Percentiles rank a stretch among this genome's conserved stretches.
These are phyloP conservation scores for Pleurotus pulmonarius DNA, from an alignment of 768 basidiomycete genomes.

Conservation along the genomic window DNA sequence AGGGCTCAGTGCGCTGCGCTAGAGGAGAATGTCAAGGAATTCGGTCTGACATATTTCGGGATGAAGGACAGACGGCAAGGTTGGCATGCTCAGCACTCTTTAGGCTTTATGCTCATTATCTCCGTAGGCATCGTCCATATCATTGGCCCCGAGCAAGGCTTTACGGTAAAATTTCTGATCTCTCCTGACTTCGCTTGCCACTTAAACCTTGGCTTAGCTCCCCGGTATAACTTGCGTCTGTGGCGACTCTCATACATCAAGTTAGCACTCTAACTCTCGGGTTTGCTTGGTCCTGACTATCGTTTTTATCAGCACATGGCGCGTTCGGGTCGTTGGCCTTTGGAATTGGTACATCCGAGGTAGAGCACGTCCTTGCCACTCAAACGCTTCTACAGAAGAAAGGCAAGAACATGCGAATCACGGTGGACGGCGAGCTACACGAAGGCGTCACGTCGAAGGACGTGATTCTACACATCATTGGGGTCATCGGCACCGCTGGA, in stretches of 20 bases:
- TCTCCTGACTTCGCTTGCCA: background rate
- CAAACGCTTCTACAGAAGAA: constrained; percentile 87
- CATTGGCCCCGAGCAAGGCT: constrained; percentile 93
- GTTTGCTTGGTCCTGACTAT: background rate
- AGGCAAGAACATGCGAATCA: constrained; percentile 90
- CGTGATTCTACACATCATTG: constrained; percentile 88
- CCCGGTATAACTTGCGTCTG: constrained; percentile 84
- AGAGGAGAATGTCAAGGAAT: constrained; percentile 88
- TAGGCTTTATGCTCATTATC: constrained; percentile 5
- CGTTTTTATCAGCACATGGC: constrained; percentile 63
- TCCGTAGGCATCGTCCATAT: constrained; percentile 75
- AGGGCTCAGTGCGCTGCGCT: constrained; percentile 79
- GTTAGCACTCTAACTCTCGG: constrained; percentile 33
- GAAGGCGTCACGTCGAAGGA: constrained; percentile 89
- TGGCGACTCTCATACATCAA: constrained; percentile 92
- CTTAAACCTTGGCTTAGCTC: constrained; percentile 35
- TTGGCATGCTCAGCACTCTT: constrained; percentile 17
- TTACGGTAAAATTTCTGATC: constrained; percentile 51
- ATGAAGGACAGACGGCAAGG: constrained; percentile 88
- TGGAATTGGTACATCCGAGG: constrained; percentile 91
- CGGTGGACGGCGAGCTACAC: constrained; percentile 75
- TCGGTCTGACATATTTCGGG: constrained; percentile 89
- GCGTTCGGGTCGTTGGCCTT: constrained; percentile 92
- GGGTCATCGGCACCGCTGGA: constrained; percentile 89
- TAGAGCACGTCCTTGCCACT: constrained; percentile 91